These are phyloP conservation scores for Monosiga brevicollis DNA, from an alignment of 78 protist genomes.

Conservation along the genomic window DNA sequence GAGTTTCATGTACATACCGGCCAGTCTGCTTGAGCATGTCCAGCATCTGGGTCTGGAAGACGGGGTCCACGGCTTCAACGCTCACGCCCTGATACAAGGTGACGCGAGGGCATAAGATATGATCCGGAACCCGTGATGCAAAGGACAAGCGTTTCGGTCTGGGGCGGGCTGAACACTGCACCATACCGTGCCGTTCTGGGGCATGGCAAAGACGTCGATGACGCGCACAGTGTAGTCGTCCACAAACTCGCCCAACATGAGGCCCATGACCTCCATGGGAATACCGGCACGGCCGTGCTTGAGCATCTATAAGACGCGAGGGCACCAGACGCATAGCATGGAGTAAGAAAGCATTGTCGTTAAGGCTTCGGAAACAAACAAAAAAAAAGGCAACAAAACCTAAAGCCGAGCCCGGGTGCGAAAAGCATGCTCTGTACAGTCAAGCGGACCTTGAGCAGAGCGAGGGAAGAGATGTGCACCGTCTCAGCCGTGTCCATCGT, in stretches of 20 bases:
- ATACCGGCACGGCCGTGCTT: slow-evolving; percentile 70
- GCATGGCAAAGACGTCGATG: slow-evolving; percentile 99
- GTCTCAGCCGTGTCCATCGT: slow-evolving; percentile 91
- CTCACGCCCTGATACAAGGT: slow-evolving; percentile 63
- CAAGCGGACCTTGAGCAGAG: slow-evolving; percentile 88
- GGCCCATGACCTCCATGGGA: slow-evolving; percentile 99
- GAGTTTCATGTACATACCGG: too few relatives aligned
- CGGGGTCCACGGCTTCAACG: slow-evolving; percentile 98
- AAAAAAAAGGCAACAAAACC: not conserved
- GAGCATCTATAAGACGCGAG: slow-evolving; percentile 49
- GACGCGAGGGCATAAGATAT: slow-evolving; percentile 24
- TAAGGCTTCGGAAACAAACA: not conserved
- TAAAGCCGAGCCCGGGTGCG: not conserved
- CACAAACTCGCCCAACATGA: slow-evolving; percentile 99
- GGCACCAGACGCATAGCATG: not conserved
- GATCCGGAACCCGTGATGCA: too few relatives aligned
- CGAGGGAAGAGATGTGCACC: slow-evolving; percentile 90
- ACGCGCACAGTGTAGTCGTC: slow-evolving; percentile 99
- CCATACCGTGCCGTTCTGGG: slow-evolving; percentile 72
- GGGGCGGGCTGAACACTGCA: too few relatives aligned
- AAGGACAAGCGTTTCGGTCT: too few relatives aligned
- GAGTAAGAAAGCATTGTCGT: not conserved
- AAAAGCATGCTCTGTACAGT: not conserved
- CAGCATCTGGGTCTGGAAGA: slow-evolving; percentile 97
- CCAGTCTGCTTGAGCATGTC: slow-evolving; percentile 47